phyloP scores from a whole-genome alignment of 2,329 filamentous ascomycete species.

The Fusarium illudens region DNA sequence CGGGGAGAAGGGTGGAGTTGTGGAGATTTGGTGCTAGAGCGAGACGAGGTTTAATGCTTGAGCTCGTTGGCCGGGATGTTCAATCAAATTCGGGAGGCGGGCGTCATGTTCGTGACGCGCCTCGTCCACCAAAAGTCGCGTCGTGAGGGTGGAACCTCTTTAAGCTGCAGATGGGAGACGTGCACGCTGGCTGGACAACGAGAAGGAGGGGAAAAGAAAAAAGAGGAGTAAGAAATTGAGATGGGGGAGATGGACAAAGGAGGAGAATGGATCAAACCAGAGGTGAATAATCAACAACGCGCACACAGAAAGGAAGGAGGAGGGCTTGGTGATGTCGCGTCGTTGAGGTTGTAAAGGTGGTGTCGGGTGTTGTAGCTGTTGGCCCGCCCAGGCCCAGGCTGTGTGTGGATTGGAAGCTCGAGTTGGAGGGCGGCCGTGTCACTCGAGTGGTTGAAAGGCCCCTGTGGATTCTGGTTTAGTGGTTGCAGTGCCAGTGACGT shows the following conservation, averaged over 20 bases:
- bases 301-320: neutral
- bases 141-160: constrained; percentile 40
- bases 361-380: constrained; percentile 8
- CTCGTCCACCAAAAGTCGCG: constrained; percentile 43
- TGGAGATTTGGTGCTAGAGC: constrained; percentile 20
- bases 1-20: constrained; percentile 4
- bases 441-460: constrained; percentile 30
- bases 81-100: constrained; percentile 48
- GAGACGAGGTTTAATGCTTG: constrained; percentile 29
- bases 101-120: constrained; percentile 53
- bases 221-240: neutral
- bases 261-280: constrained; percentile 4
- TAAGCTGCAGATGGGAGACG: constrained; percentile 34
- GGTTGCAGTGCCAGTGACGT: constrained; percentile 29
- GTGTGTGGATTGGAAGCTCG: neutral
- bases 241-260: neutral
- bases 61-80: constrained; percentile 37
- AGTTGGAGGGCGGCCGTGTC: constrained; percentile 35
- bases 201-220: neutral
- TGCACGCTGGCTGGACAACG: constrained; percentile 33
- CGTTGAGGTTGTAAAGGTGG: constrained; percentile 14
- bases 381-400: neutral
- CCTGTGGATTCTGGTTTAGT: constrained; percentile 25
- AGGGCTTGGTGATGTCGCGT: constrained; percentile 19
- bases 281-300: neutral